Conservation (phyloP, 1,284 basidiomycete species). For the Sporisorium sorghi region DNA sequence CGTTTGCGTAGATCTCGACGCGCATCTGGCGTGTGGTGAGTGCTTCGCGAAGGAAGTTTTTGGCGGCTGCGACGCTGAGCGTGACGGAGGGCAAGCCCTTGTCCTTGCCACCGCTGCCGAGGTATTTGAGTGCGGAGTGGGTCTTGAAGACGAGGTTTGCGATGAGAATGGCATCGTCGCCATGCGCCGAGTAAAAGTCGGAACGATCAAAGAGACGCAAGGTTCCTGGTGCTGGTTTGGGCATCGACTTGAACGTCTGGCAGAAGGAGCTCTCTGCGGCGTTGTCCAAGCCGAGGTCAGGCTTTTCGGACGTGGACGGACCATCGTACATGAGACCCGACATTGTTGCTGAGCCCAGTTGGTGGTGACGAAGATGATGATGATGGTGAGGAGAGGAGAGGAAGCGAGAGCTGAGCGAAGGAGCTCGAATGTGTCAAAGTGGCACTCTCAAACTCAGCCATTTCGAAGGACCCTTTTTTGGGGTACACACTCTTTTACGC, state of each 20-base stretch:
- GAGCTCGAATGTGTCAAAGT: too few relatives aligned
- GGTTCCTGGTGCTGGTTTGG: conserved; percentile 50
- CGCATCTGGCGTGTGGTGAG: conserved; percentile 89
- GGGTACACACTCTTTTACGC: conserved; percentile 24
- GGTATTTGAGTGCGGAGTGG: conserved; percentile 66
- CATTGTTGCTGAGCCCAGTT: conserved; percentile 41
- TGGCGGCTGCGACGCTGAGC: conserved; percentile 83
- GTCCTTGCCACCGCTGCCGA: conserved; percentile 55
- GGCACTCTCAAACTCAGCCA: conserved; percentile 14
- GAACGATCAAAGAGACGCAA: conserved; percentile 70
- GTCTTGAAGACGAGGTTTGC: conserved; percentile 78
- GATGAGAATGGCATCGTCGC: conserved; percentile 86
- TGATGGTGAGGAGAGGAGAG: neutral
- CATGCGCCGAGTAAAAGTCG: conserved; percentile 89
- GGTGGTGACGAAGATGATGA: neutral
- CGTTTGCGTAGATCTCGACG: conserved; percentile 79
- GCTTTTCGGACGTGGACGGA: conserved; percentile 53
- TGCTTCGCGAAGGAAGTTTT: conserved; percentile 87
- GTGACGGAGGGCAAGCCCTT: conserved; percentile 73
- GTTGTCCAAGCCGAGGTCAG: conserved; percentile 57
- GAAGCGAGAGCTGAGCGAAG: too few relatives aligned
- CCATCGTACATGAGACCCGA: conserved; percentile 66
- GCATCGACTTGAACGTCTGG: conserved; percentile 56
- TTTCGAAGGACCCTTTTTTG: conserved; percentile 12
- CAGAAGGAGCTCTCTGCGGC: conserved; percentile 60